These are phyloP conservation scores for Tothia fuscella DNA, from an alignment of 2,329 filamentous ascomycete species.

Conservation along the genomic window DNA sequence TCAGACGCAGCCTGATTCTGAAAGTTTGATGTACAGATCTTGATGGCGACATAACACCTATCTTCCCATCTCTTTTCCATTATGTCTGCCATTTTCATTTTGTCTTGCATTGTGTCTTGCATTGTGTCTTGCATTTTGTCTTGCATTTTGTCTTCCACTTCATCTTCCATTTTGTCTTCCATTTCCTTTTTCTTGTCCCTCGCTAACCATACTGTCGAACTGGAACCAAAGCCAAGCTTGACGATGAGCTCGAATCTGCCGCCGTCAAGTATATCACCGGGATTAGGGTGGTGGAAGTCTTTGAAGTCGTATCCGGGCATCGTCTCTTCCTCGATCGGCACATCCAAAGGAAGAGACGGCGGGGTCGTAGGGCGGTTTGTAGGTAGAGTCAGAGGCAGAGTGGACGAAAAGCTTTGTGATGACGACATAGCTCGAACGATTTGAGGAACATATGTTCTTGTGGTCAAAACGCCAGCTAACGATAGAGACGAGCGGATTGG, in stretches of 20 bases:
- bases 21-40: slow-evolving; percentile 19
- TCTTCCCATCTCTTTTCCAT: not conserved
- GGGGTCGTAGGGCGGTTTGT: too few relatives aligned
- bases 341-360: slow-evolving; percentile 1
- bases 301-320: slow-evolving; percentile 9
- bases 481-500: too few relatives aligned
- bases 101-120: slow-evolving; percentile 6
- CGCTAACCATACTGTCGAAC: slow-evolving; percentile 31
- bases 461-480: too few relatives aligned
- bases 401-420: too few relatives aligned
- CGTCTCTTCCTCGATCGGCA: slow-evolving; percentile 7
- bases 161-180: not conserved
- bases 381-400: too few relatives aligned
- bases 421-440: too few relatives aligned
- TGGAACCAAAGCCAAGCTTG: slow-evolving; percentile 9
- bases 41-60: slow-evolving; percentile 23
- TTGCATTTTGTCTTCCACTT: not conserved
- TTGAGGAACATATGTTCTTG: too few relatives aligned
- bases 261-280: slow-evolving; percentile 9
- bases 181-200: slow-evolving; percentile 16
- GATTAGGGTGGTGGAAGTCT: slow-evolving; percentile 9
- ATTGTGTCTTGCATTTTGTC: not conserved
- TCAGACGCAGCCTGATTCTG: slow-evolving; percentile 14
- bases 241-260: not conserved
- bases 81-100: slow-evolving; percentile 15